Percentiles rank a stretch among this genome's conserved stretches.
These are phyloP conservation scores for Mycosphaerella arachidis DNA, from an alignment of 2,329 filamentous ascomycete species.

Conservation along the genomic window DNA sequence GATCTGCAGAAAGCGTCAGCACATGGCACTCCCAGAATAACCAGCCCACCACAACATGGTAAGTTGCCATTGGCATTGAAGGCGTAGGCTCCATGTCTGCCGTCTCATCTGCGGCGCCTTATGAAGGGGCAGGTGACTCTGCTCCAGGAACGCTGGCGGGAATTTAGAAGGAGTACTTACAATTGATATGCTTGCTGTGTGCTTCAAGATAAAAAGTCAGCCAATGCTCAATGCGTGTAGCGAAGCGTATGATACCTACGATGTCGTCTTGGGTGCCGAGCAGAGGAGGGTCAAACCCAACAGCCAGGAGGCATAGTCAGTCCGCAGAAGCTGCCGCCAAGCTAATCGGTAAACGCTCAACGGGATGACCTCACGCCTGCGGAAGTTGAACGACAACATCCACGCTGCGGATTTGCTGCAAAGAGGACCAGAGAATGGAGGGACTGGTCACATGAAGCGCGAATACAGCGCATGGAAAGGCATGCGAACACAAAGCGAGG, in stretches of 20 bases:
- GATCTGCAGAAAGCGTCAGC: background rate
- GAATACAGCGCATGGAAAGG: too few species aligned
- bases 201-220: background rate
- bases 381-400: background rate
- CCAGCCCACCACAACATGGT: too few species aligned
- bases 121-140: background rate
- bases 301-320: background rate
- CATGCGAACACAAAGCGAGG: too few species aligned
- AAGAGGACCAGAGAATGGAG: background rate
- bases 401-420: background rate
- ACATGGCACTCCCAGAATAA: background rate
- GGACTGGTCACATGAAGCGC: too few species aligned
- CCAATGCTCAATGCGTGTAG: background rate
- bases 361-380: background rate
- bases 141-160: background rate
- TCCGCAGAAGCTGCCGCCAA: background rate
- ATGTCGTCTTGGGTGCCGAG: background rate
- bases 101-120: background rate
- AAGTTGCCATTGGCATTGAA: too few species aligned
- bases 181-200: background rate
- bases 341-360: background rate
- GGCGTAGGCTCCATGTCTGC: background rate
- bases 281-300: background rate
- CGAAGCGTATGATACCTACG: background rate
- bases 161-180: background rate